Percentiles rank a stretch among this genome's conserved stretches.
Evolutionary conservation across 2,329 filamentous ascomycete genomes (phyloP).

Genomic region (Ascochyta lentis): DNA sequence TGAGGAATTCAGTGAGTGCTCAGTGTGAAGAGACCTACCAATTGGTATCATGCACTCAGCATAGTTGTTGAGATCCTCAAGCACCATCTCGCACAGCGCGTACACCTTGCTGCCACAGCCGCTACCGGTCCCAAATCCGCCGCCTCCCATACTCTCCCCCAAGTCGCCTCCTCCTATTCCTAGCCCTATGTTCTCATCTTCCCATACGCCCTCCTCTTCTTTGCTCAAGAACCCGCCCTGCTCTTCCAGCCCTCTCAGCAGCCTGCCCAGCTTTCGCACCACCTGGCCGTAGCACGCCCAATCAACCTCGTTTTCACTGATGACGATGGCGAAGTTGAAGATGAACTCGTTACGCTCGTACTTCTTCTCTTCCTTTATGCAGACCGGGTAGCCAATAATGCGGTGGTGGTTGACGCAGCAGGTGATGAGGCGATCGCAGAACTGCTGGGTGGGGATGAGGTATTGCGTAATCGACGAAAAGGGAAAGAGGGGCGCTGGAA

Average conservation of each 20-base stretch:
- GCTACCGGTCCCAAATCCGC: slow-evolving; percentile 36
- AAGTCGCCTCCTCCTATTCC: slow-evolving; percentile 14
- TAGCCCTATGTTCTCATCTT: slow-evolving; percentile 28
- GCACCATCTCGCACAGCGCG: slow-evolving; percentile 80
- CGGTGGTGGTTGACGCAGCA: slow-evolving; percentile 77
- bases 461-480: slow-evolving; percentile 89
- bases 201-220: slow-evolving; percentile 55
- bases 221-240: slow-evolving; percentile 83
- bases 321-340: slow-evolving; percentile 93
- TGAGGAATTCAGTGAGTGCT: not conserved
- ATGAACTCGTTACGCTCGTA: slow-evolving; percentile 96
- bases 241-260: slow-evolving; percentile 90
- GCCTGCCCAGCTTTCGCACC: slow-evolving; percentile 81
- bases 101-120: slow-evolving; percentile 60
- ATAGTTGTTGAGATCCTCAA: slow-evolving; percentile 96
- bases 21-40: slow-evolving; percentile 56
- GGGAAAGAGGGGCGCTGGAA: slow-evolving; percentile 73
- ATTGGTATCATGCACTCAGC: slow-evolving; percentile 99
- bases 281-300: slow-evolving; percentile 83
- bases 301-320: slow-evolving; percentile 70
- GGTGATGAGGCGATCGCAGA: slow-evolving; percentile 89
- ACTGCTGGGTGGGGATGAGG: slow-evolving; percentile 92
- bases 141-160: slow-evolving; percentile 11
- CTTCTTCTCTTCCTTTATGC: slow-evolving; percentile 75
- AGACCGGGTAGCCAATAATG: slow-evolving; percentile 87